These are phyloP conservation scores for Vicia faba DNA, from an alignment of 306 rosid species.

Conservation along the genomic window DNA sequence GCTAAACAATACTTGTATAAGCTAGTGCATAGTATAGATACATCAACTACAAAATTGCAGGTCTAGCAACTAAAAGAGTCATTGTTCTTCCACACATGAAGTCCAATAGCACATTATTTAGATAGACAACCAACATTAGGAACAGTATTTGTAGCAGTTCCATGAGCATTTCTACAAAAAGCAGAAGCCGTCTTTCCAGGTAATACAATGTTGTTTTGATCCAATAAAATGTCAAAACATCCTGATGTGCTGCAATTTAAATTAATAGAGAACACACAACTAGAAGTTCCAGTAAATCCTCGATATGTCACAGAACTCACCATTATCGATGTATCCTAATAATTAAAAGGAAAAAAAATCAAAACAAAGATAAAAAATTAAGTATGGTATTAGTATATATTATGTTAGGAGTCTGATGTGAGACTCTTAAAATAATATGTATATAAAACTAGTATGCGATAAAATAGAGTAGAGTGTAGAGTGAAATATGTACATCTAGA, in stretches of 20 bases:
- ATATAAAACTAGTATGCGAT: neutral
- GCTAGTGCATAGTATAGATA: neutral
- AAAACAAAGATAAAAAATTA: neutral
- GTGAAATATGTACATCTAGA: neutral
- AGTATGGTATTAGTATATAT: neutral
- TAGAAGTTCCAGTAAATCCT: constrained; percentile 36
- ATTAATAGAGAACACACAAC: constrained; percentile 13
- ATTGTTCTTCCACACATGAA: neutral
- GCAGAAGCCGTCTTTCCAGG: neutral
- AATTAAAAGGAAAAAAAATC: neutral
- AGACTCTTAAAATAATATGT: too few species aligned
- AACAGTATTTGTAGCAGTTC: neutral
- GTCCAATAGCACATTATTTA: neutral
- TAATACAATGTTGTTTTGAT: constrained; percentile 13
- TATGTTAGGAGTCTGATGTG: too few species aligned
- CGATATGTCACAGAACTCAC: constrained; percentile 45
- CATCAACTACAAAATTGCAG: neutral
- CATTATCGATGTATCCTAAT: neutral
- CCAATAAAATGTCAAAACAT: constrained; percentile 31
- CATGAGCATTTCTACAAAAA: constrained; percentile 28
- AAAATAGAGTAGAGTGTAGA: neutral
- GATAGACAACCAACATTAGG: constrained; percentile 24
- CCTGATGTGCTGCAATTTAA: constrained; percentile 22
- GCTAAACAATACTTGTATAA: too few species aligned
- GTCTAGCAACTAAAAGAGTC: neutral